Evolutionary conservation across 2,329 filamentous ascomycete species (phyloP).

Genomic region (Clathrospora elynae): DNA sequence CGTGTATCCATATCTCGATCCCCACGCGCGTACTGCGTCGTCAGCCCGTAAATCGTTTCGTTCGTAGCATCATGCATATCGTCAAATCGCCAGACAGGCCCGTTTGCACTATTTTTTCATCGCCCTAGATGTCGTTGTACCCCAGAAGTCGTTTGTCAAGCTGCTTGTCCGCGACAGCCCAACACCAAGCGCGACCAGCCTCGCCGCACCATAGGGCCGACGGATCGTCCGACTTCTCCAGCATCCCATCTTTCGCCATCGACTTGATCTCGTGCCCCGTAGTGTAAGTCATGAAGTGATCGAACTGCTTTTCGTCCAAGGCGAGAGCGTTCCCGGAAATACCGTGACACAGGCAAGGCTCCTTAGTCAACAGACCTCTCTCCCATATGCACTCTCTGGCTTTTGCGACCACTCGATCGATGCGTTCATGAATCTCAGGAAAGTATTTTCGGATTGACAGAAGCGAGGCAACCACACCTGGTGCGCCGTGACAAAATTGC

Average conservation of each 20-base stretch:
- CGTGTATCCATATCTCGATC: constrained; percentile 5
- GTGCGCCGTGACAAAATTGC: constrained; percentile 71
- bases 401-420: constrained; percentile 59
- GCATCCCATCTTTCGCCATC: constrained; percentile 58
- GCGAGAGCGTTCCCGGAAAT: constrained; percentile 68
- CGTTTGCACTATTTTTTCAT: neutral
- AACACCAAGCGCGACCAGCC: constrained; percentile 56
- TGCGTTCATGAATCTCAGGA: constrained; percentile 58
- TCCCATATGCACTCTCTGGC: constrained; percentile 61
- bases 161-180: constrained; percentile 53
- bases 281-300: constrained; percentile 64
- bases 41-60: constrained; percentile 21
- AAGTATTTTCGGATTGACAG: constrained; percentile 62
- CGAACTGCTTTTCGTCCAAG: constrained; percentile 55
- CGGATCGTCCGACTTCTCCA: constrained; percentile 58
- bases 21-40: constrained; percentile 3
- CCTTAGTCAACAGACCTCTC: constrained; percentile 65
- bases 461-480: constrained; percentile 66
- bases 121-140: constrained; percentile 55
- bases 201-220: constrained; percentile 58
- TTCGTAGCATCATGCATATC: constrained; percentile 31
- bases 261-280: constrained; percentile 62
- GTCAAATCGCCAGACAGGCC: constrained; percentile 4
- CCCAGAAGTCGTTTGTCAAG: constrained; percentile 55
- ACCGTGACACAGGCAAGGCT: constrained; percentile 69